These are phyloP conservation scores for Lodderomyces elongisporus DNA, from an alignment of 1,139 yeast species.

Conservation along the genomic window DNA sequence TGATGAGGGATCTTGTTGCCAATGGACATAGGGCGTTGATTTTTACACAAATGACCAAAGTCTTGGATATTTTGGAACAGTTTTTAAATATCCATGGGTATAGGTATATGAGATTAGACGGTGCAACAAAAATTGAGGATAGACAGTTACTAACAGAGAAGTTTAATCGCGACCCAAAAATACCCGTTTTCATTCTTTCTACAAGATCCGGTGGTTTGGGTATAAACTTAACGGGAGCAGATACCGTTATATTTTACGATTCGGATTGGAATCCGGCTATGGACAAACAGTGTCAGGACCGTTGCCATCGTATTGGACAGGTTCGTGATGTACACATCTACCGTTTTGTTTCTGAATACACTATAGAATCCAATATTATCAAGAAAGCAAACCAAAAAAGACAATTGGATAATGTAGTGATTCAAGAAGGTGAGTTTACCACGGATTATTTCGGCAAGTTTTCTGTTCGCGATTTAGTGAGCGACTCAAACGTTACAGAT, in stretches of 20 bases:
- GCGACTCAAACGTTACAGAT: slow-evolving; percentile 38
- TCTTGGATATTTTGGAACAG: slow-evolving; percentile 87
- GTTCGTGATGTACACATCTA: slow-evolving; percentile 96
- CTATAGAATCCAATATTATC: slow-evolving; percentile 92
- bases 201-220: slow-evolving; percentile 98
- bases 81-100: slow-evolving; percentile 93
- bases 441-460: slow-evolving; percentile 91
- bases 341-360: slow-evolving; percentile 91
- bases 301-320: slow-evolving; percentile 99
- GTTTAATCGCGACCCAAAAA: slow-evolving; percentile 79
- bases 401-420: slow-evolving; percentile 90
- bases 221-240: slow-evolving; percentile 96
- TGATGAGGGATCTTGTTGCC: slow-evolving; percentile 72
- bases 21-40: slow-evolving; percentile 92
- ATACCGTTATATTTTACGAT: slow-evolving; percentile 97
- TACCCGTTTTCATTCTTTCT: slow-evolving; percentile 88
- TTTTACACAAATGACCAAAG: slow-evolving; percentile 98
- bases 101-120: slow-evolving; percentile 91
- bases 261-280: slow-evolving; percentile 99
- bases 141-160: slow-evolving; percentile 91
- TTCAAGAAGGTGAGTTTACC: slow-evolving; percentile 97
- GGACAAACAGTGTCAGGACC: slow-evolving; percentile 99
- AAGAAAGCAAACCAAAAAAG: slow-evolving; percentile 94
- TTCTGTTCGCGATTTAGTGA: slow-evolving; percentile 83
- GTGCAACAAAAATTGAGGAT: slow-evolving; percentile 96